Conservation (phyloP, 2,329 filamentous ascomycete species). For the Ilyonectria destructans region DNA sequence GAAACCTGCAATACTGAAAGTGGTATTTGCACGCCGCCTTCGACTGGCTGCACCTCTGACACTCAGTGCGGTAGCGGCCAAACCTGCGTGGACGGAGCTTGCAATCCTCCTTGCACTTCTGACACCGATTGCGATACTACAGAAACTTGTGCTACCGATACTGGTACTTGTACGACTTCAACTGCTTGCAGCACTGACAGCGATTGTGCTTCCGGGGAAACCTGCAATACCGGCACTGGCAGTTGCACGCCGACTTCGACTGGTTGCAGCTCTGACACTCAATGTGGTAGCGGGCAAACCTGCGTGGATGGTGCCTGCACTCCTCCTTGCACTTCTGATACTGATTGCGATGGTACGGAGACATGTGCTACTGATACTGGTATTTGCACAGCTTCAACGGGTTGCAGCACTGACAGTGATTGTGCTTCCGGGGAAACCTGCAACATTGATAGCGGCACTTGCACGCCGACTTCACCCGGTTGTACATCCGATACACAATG, state of each 20-base stretch:
- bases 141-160: not conserved
- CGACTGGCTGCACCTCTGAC: constrained; percentile 6
- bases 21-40: not conserved
- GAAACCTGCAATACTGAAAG: constrained; percentile 7
- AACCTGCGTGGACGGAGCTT: not conserved
- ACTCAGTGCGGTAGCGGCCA: constrained; percentile 14
- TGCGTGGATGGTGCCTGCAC: not conserved
- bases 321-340: not conserved
- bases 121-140: not conserved
- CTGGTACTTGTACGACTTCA: not conserved
- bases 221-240: not conserved
- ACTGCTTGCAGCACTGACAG: not conserved
- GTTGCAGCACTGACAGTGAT: not conserved
- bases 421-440: not conserved
- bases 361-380: not conserved
- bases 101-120: not conserved
- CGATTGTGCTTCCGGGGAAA: not conserved
- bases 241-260: not conserved
- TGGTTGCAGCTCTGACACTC: constrained; percentile 1
- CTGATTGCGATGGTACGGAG: not conserved
- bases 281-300: constrained; percentile 11
- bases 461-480: not conserved
- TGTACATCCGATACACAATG: not conserved
- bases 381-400: not conserved
- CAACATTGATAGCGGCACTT: not conserved